Base-by-base conservation (phyloP, 164 flowering plant species). In the Cinnamomum chago region DNA sequence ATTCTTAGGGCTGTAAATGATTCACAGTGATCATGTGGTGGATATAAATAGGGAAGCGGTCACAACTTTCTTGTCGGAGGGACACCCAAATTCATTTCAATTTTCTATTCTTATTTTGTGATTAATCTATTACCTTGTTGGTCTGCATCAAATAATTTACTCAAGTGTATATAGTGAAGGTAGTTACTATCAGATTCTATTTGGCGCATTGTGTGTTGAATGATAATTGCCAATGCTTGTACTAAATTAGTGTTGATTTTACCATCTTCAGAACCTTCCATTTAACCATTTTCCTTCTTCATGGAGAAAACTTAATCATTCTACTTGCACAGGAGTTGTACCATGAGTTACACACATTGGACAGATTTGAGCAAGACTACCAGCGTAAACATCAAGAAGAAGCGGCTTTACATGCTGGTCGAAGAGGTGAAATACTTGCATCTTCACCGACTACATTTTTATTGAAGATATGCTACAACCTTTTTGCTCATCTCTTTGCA, bases 361-460 rank as follows among this genome's bases (percentile, higher is more conserved):
- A 94, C 80, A 89, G 98, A 85, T 90, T 89, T 84, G 95, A 94
- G 72, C 97, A 88, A 82, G 98, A 94, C 78, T 89, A 90, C 75
- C 82, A 86, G 18, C 90, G 94, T 17, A 92, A 90, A 82, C 86
- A 85, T 78, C 91, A 94, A 74, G 98, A 94, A 86, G 97, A 88
- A 80, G 97, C 89, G 62, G 83, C 83, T 64, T 76, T 86, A 66
- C 85, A 75, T 80, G 75, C 84, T 35, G 71, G 89, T 77, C 89
- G 85, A 76, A 88, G 82, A 85, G 97, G 97, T 90, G 35, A 11
- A 30, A 35, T 28, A 62, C 40, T 67, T 17, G 40, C 18, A 20
- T 40, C n/a, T 50, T 68, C 55, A 35, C 71, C 10, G 25, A 50
- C 27, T 68, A 9, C 47, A 47, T 3, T 7, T 40, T n/a, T 47